Conservation (phyloP, 228 moss, liverwort and hornwort genomes). For the Sphagnum fallax region DNA sequence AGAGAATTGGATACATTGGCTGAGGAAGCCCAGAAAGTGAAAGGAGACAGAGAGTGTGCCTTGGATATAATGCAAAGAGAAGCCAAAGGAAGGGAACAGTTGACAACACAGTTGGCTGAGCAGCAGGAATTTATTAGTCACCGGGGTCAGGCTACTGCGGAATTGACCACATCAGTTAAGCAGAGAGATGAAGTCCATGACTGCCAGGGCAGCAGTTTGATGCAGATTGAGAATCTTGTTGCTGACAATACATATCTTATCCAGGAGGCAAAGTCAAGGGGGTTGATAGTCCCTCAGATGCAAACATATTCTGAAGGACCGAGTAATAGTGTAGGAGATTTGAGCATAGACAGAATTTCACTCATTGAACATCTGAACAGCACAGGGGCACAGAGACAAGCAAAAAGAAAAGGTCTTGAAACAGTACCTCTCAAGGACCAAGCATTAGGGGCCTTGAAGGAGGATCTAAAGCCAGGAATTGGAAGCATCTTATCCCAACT, state of each 20-base stretch:
- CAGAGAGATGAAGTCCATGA: neutral
- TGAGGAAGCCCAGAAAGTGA: conserved; percentile 18
- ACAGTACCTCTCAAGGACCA: conserved; percentile 14
- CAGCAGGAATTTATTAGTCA: conserved; percentile 3
- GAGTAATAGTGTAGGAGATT: conserved; percentile 10
- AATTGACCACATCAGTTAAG: neutral
- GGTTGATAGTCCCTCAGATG: conserved; percentile 2
- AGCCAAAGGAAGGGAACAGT: conserved; percentile 14
- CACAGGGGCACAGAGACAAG: conserved; percentile 14
- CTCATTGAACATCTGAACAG: conserved; percentile 19
- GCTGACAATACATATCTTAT: neutral
- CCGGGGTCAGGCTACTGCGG: neutral
- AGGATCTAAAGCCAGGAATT: conserved; percentile 11
- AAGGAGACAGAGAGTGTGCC: conserved; percentile 11
- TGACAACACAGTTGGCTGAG: conserved; percentile 14
- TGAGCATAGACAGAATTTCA: conserved; percentile 3
- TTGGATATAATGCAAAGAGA: conserved; percentile 21
- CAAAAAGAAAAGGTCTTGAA: conserved; percentile 18
- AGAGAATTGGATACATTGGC: conserved; percentile 14
- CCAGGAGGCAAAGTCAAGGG: conserved; percentile 8
- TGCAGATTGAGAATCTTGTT: conserved; percentile 1
- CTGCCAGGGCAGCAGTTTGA: neutral
- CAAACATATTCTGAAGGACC: conserved; percentile 8
- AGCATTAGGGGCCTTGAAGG: conserved; percentile 16
- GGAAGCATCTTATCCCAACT: conserved; percentile 7